These are phyloP conservation scores for Kickxella alabastrina DNA, from an alignment of 192 early-diverging fungal species.

Conservation along the genomic window DNA sequence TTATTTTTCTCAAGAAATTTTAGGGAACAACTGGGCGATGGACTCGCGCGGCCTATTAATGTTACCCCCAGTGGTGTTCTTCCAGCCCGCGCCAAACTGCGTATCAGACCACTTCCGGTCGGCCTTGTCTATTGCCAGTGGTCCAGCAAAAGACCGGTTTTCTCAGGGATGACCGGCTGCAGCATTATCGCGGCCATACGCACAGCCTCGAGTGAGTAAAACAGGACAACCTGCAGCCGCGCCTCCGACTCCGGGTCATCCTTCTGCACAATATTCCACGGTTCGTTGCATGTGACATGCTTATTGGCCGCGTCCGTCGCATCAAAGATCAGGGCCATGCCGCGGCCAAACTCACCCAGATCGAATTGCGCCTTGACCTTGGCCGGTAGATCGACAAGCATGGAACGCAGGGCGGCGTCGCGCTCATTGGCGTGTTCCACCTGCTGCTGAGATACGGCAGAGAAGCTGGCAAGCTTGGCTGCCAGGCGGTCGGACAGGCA, in stretches of 20 bases:
- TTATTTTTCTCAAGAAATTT: no score
- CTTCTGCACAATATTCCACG: slow-evolving; percentile 74
- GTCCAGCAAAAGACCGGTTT: slow-evolving; percentile 63
- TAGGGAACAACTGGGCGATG: slow-evolving; percentile 35
- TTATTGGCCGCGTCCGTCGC: slow-evolving; percentile 66
- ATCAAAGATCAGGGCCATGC: slow-evolving; percentile 61
- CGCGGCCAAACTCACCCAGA: slow-evolving; percentile 59
- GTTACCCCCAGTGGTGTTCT: neutral
- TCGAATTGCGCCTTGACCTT: slow-evolving; percentile 50
- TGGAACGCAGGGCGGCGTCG: slow-evolving; percentile 1
- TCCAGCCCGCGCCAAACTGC: slow-evolving; percentile 60
- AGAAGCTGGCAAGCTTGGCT: slow-evolving; percentile 26
- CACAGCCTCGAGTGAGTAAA: slow-evolving; percentile 70
- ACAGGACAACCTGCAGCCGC: slow-evolving; percentile 63
- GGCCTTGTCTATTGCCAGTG: slow-evolving; percentile 54
- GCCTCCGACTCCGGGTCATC: slow-evolving; percentile 20
- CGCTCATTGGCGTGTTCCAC: neutral
- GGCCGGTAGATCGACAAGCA: slow-evolving; percentile 15
- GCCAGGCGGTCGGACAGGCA: slow-evolving; percentile 52
- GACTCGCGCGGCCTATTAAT: neutral
- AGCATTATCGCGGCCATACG: slow-evolving; percentile 71
- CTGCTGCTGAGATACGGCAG: slow-evolving; percentile 11
- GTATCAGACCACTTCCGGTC: slow-evolving; percentile 63
- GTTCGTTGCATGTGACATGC: slow-evolving; percentile 65
- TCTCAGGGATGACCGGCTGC: slow-evolving; percentile 83